A percentile compares a stretch with the other conserved stretches of the same genome.
Conservation (phyloP, 2,329 filamentous ascomycete species). For the Zymoseptoria tritici region DNA sequence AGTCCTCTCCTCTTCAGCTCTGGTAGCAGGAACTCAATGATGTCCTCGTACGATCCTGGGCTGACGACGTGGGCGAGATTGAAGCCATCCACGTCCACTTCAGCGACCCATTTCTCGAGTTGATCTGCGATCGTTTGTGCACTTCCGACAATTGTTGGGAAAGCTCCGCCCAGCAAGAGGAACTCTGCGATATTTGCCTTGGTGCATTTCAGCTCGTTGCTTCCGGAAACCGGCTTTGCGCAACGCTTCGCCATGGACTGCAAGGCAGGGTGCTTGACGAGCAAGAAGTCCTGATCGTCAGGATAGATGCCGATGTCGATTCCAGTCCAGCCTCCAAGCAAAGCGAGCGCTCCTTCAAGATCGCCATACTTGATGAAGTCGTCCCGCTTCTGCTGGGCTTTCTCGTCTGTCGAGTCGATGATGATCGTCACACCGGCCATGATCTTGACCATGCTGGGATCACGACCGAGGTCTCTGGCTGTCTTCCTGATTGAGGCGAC, state of each 20-base stretch:
- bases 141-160: slow-evolving; percentile 43
- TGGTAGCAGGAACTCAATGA: slow-evolving; percentile 44
- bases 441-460: slow-evolving; percentile 57
- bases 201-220: slow-evolving; percentile 35
- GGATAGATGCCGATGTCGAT: slow-evolving; percentile 54
- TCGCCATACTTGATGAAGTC: slow-evolving; percentile 54
- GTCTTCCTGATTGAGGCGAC: slow-evolving; percentile 41
- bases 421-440: slow-evolving; percentile 57
- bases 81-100: slow-evolving; percentile 38
- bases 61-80: slow-evolving; percentile 43
- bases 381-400: slow-evolving; percentile 54
- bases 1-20: slow-evolving; percentile 36
- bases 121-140: slow-evolving; percentile 41
- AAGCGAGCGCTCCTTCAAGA: slow-evolving; percentile 56
- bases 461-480: slow-evolving; percentile 45
- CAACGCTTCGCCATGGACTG: slow-evolving; percentile 35
- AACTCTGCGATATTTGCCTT: slow-evolving; percentile 35
- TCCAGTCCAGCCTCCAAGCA: slow-evolving; percentile 55
- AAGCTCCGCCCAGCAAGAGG: slow-evolving; percentile 43
- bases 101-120: slow-evolving; percentile 41
- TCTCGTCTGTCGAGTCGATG: slow-evolving; percentile 55
- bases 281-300: slow-evolving; percentile 36
- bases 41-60: slow-evolving; percentile 47
- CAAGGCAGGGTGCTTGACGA: slow-evolving; percentile 27
- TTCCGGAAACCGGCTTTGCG: slow-evolving; percentile 33